phyloP scores from a whole-genome alignment of 1,284 basidiomycete species.

The Coniferiporia weirii region DNA sequence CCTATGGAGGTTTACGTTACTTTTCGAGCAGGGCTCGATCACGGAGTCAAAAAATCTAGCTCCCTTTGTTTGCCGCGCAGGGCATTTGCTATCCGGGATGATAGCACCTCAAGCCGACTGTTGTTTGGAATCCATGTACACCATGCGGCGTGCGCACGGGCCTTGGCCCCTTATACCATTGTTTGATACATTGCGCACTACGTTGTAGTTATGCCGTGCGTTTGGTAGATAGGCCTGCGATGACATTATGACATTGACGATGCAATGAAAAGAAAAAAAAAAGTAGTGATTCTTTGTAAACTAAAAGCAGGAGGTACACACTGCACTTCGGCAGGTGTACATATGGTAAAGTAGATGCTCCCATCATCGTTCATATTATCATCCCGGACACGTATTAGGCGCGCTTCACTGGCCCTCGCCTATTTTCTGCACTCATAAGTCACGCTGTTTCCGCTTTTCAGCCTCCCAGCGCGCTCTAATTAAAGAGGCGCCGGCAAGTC shows the following conservation, averaged over 20 bases:
- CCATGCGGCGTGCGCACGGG: neutral
- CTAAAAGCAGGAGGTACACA: neutral
- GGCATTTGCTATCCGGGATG: neutral
- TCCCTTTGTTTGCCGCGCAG: conserved; percentile 4
- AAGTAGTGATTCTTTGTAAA: neutral
- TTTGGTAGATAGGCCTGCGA: conserved; percentile 13
- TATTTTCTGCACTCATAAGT: neutral
- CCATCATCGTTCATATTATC: neutral
- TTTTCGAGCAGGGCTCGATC: conserved; percentile 8
- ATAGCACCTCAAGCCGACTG: neutral
- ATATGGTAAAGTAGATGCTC: conserved; percentile 1
- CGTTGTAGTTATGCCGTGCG: neutral
- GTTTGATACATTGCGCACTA: neutral
- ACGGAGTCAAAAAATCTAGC: neutral
- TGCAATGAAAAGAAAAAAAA: neutral
- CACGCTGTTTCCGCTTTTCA: conserved; percentile 39
- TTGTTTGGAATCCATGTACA: neutral
- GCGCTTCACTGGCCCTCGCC: neutral
- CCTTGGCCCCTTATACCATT: neutral
- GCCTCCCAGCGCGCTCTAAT: conserved; percentile 68
- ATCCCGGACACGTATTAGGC: neutral
- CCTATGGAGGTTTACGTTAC: neutral
- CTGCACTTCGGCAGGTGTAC: neutral
- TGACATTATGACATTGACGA: neutral
- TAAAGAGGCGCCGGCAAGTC: conserved; percentile 57